Percentiles rank a stretch among this genome's conserved stretches.
These are phyloP conservation scores for Emmonsia crescens DNA, from an alignment of 2,329 filamentous ascomycete genomes.

Conservation along the genomic window DNA sequence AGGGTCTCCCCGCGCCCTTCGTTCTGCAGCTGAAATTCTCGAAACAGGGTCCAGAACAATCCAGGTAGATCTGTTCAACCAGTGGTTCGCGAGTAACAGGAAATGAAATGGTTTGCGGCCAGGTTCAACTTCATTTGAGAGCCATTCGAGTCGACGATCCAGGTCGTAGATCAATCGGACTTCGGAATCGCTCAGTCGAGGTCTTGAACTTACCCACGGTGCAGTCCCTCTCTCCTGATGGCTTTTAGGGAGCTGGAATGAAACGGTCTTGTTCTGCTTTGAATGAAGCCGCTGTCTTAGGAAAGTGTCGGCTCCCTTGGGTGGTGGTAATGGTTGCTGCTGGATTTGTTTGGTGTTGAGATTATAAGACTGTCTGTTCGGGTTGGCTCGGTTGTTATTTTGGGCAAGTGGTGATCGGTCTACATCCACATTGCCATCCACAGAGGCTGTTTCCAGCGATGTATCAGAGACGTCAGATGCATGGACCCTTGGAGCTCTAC, in stretches of 20 bases:
- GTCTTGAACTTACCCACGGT: background rate
- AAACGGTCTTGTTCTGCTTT: background rate
- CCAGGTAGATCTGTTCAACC: constrained; percentile 33
- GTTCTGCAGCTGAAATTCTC: constrained; percentile 22
- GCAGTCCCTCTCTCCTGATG: background rate
- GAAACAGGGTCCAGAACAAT: constrained; percentile 30
- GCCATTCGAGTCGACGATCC: constrained; percentile 29
- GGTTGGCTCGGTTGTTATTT: background rate
- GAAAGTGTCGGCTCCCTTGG: background rate
- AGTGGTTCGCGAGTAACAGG: constrained; percentile 30
- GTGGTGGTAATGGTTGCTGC: background rate
- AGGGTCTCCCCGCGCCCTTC: constrained; percentile 26
- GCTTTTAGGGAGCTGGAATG: background rate
- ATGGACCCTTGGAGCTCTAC: background rate
- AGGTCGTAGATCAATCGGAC: constrained; percentile 25
- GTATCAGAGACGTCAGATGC: background rate
- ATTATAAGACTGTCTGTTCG: background rate
- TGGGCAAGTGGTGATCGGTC: background rate
- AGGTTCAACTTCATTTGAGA: constrained; percentile 28
- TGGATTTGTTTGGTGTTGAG: background rate
- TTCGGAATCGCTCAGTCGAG: constrained; percentile 25
- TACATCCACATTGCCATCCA: background rate
- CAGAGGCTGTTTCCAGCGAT: background rate
- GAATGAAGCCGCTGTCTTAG: background rate
- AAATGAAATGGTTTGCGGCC: constrained; percentile 32